Base-by-base conservation (phyloP, 306 rosid species). In the Quercus aquifolioides region DNA sequence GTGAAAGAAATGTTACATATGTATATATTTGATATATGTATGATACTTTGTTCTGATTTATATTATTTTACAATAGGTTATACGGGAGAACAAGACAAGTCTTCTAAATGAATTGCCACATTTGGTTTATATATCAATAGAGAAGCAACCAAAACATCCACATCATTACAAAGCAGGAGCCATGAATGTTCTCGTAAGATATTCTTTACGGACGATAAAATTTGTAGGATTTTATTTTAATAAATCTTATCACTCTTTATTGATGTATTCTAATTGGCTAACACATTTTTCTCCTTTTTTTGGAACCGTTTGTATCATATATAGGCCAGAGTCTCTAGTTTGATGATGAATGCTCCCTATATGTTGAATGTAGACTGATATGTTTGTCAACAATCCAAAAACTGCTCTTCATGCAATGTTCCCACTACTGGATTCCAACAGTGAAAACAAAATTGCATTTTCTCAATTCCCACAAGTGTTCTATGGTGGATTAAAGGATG, bases 131-230 rank as follows among this genome's bases (percentile, higher is more conserved):
- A 76, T 89, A 17, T 83, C 96, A 0, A 91, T 94, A 81, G 94
- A 91, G 83, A 93, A 93, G 86, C 80, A 43, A 14, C 92, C 85
- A 13, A 73, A 81, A 28, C 77, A 71, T 38, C 75, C 88, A 54
- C 97, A 93, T 77, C 88, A 88, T 64, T 87, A 79, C 78, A 93
- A 93, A 83, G 96, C 96, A 0, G 98, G 98, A 6, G 93, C 97
- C 51, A 91, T 89, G 94, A 93, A 93, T 46, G 89, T 33, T 54
- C 75, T 89, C 77, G 92, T 93, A 79, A 84, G 52, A 83, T 28
- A 23, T 54, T 4, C 1, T 10, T 80, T 3, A 14, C 33, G 1
- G 46, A 41, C 0, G 3, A 41, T 2, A 7, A 8, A 41, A 41
- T 41, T 41, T 8, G 3, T 41, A 41, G 46, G 12, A 41, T 49